These are phyloP conservation scores for Huiozyma sinensis DNA, from an alignment of 805 yeast genomes.

Conservation along the genomic window DNA sequence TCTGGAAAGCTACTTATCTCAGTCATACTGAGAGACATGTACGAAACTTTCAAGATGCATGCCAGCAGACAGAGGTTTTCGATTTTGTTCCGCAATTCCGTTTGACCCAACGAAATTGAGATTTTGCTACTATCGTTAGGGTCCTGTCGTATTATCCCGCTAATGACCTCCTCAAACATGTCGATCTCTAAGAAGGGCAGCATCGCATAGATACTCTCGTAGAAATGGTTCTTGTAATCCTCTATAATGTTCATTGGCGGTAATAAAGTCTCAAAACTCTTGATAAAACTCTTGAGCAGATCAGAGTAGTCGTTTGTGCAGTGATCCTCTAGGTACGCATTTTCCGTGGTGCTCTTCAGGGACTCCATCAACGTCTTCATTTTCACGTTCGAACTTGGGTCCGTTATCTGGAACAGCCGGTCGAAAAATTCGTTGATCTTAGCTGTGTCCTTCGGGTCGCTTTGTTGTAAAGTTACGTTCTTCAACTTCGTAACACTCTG, in stretches of 20 bases:
- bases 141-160: slow-evolving; percentile 9
- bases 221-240: slow-evolving; percentile 21
- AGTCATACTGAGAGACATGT: slow-evolving; percentile 11
- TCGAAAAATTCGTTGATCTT: slow-evolving; percentile 17
- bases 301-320: slow-evolving; percentile 16
- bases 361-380: not conserved
- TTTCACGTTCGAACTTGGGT: not conserved
- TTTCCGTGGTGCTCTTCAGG: slow-evolving; percentile 1
- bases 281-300: slow-evolving; percentile 13
- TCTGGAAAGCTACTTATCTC: too few species aligned
- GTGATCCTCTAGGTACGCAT: slow-evolving; percentile 19
- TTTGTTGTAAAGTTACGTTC: slow-evolving; percentile 13
- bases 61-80: slow-evolving; percentile 17
- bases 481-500: slow-evolving; percentile 10
- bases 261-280: slow-evolving; percentile 12
- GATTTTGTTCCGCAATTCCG: slow-evolving; percentile 19
- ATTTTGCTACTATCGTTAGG: slow-evolving; percentile 8
- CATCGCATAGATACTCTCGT: slow-evolving; percentile 18
- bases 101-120: slow-evolving; percentile 16
- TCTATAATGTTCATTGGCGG: slow-evolving; percentile 19
- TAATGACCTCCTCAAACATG: slow-evolving; percentile 20
- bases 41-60: slow-evolving; percentile 21
- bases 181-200: slow-evolving; percentile 20
- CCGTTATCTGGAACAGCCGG: slow-evolving; percentile 13
- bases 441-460: slow-evolving; percentile 3